A percentile compares a stretch with the other conserved stretches of the same genome.
Evolutionary conservation across 257 asterid species (phyloP).

Genomic region (Solanum virginianum): DNA sequence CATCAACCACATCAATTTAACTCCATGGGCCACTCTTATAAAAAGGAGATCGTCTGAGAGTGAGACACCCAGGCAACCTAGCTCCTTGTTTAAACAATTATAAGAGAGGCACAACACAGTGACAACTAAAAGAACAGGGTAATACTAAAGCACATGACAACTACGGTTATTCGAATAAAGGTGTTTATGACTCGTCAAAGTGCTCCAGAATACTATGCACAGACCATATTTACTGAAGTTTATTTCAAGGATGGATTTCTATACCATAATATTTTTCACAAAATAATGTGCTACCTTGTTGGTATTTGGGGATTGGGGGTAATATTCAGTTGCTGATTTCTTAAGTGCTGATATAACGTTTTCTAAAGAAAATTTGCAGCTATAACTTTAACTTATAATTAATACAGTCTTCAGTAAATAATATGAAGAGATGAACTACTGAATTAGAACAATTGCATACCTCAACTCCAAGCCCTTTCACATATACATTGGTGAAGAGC

Average conservation of each 20-base stretch:
- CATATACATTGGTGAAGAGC: slow-evolving; percentile 73
- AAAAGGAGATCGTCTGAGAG: not conserved
- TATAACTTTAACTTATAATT: not conserved
- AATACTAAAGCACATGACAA: not conserved
- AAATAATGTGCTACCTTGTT: not conserved
- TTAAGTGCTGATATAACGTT: not conserved
- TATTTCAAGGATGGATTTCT: not conserved
- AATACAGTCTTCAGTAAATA: not conserved
- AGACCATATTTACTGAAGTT: not conserved
- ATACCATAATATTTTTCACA: not conserved
- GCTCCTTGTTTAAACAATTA: not conserved
- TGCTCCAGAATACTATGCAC: not conserved
- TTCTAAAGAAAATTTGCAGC: not conserved
- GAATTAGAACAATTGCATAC: slow-evolving; percentile 25
- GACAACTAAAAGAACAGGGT: not conserved
- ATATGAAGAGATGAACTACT: not conserved
- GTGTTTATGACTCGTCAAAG: not conserved
- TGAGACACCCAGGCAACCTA: not conserved
- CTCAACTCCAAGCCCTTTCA: slow-evolving; percentile 78
- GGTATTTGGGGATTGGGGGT: not conserved
- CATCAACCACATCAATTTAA: not conserved
- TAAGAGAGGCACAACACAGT: not conserved
- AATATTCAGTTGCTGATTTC: not conserved
- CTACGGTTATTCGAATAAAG: not conserved
- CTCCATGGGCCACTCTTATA: not conserved